Evolutionary conservation across 2,329 filamentous ascomycete species (phyloP).

Genomic region (Chalaropsis ovoidea): DNA sequence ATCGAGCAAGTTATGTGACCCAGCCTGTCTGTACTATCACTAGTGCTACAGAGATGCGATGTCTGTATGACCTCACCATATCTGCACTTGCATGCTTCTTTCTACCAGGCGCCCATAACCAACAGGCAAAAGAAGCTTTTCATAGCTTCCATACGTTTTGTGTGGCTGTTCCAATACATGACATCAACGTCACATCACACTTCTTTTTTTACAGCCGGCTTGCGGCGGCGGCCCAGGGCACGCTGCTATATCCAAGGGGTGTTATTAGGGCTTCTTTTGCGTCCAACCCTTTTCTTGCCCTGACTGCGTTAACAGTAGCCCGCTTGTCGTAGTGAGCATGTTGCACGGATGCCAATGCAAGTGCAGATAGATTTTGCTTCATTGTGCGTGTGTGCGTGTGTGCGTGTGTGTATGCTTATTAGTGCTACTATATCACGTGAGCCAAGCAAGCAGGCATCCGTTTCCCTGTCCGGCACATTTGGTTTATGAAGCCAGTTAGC

Average conservation of each 20-base stretch:
- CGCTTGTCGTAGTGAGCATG: background rate
- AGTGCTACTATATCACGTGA: background rate
- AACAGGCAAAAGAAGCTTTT: slow-evolving; percentile 1
- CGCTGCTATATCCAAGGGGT: background rate
- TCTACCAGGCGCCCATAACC: background rate
- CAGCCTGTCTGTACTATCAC: background rate
- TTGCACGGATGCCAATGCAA: background rate
- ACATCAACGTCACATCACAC: background rate
- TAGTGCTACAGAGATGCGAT: background rate
- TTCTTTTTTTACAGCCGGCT: background rate
- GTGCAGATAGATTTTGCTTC: background rate
- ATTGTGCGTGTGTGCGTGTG: background rate
- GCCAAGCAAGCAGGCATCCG: background rate
- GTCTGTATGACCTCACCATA: too few relatives aligned
- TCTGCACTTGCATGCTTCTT: too few relatives aligned
- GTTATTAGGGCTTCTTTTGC: slow-evolving; percentile 9
- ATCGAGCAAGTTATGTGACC: background rate
- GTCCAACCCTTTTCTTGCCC: background rate
- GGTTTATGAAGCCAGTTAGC: too few relatives aligned
- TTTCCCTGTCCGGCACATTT: background rate
- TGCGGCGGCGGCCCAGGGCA: background rate
- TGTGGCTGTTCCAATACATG: background rate
- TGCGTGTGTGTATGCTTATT: background rate
- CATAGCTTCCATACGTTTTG: background rate
- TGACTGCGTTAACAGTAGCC: background rate